These are phyloP conservation scores for Fraxinus anomala DNA, from an alignment of 257 asterid species.

Conservation along the genomic window DNA sequence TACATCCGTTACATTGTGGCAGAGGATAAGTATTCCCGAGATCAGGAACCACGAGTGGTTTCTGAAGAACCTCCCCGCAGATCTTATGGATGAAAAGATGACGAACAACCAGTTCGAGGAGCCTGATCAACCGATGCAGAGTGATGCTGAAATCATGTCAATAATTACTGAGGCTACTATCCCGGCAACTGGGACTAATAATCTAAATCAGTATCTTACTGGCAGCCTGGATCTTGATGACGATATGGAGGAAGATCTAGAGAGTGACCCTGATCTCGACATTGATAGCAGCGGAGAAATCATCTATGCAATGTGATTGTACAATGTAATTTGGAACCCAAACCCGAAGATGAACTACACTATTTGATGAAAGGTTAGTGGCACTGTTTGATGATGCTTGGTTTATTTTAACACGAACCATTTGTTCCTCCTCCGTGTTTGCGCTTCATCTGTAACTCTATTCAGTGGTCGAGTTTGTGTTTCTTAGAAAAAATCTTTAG, in stretches of 20 bases:
- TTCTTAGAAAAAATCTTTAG: background rate
- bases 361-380: too few species aligned
- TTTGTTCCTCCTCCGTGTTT: conserved; percentile 10
- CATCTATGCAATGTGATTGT: conserved; percentile 70
- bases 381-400: conserved; percentile 1
- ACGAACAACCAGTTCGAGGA: conserved; percentile 68
- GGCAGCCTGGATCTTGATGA: conserved; percentile 86
- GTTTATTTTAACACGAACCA: conserved; percentile 15
- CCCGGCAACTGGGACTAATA: conserved; percentile 79
- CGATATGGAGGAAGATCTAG: conserved; percentile 95
- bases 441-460: background rate
- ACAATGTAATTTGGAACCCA: background rate
- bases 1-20: conserved; percentile 14
- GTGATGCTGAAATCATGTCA: conserved; percentile 85
- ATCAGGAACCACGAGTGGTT: conserved; percentile 93
- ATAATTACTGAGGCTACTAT: conserved; percentile 85
- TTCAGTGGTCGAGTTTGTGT: background rate
- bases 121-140: conserved; percentile 86
- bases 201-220: conserved; percentile 67
- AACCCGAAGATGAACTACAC: background rate
- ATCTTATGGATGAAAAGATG: conserved; percentile 62
- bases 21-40: conserved; percentile 90
- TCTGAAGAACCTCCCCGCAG: conserved; percentile 83
- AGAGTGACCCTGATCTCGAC: conserved; percentile 91
- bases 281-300: conserved; percentile 97